Evolutionary conservation across 164 flowering plant species (phyloP).

Genomic region (Stephania cephalantha): DNA sequence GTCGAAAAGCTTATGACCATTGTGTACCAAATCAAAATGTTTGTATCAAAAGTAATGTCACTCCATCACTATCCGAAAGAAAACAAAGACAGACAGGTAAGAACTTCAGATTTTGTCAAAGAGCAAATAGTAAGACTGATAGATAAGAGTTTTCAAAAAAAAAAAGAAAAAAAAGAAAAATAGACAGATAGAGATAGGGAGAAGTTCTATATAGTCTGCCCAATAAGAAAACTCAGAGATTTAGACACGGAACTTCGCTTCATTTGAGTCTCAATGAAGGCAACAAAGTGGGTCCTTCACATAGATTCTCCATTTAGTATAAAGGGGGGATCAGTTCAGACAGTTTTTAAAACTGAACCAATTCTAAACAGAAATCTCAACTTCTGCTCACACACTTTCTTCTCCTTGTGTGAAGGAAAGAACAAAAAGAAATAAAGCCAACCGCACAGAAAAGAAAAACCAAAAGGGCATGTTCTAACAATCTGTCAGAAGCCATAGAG

Average conservation of each 20-base stretch:
- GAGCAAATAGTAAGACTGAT: too few species aligned
- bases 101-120: too few species aligned
- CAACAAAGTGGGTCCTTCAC: not conserved
- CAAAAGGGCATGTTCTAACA: not conserved
- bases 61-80: too few species aligned
- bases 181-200: not conserved
- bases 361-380: not conserved
- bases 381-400: not conserved
- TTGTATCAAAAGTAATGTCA: too few species aligned
- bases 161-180: not conserved
- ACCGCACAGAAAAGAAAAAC: not conserved
- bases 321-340: not conserved
- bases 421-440: not conserved
- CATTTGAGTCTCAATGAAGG: not conserved
- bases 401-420: conserved; percentile 1
- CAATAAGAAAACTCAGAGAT: not conserved
- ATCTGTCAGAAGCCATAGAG: not conserved
- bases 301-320: not conserved
- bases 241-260: not conserved
- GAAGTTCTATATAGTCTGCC: not conserved
- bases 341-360: conserved; percentile 2
- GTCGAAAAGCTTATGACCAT: too few species aligned
- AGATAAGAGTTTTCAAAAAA: too few species aligned
- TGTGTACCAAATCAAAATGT: too few species aligned
- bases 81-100: too few species aligned